phyloP scores from a whole-genome alignment of 257 asterid genomes.

The Solanum bulbocastanum region DNA sequence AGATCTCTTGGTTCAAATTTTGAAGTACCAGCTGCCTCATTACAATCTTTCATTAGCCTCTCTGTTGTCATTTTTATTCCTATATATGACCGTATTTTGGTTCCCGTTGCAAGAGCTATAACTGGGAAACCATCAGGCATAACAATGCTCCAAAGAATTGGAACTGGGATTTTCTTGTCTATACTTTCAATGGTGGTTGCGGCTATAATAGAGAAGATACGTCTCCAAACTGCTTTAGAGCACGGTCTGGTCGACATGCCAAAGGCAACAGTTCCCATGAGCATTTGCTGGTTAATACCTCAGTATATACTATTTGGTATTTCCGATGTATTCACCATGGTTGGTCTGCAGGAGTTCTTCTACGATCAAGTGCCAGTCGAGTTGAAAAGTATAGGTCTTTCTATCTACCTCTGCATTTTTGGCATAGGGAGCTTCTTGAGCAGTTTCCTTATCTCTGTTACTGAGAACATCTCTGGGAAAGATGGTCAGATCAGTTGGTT shows the following conservation, averaged over 20 bases:
- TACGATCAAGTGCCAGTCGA: constrained; percentile 52
- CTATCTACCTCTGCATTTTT: constrained; percentile 41
- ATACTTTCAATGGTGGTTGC: constrained; percentile 38
- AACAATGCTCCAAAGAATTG: constrained; percentile 53
- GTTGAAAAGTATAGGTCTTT: constrained; percentile 43
- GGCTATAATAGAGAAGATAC: constrained; percentile 47
- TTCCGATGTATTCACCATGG: constrained; percentile 35
- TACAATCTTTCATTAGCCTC: constrained; percentile 34
- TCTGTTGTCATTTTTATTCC: constrained; percentile 46
- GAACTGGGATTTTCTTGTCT: constrained; percentile 40
- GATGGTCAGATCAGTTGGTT: constrained; percentile 25
- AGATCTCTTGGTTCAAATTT: constrained; percentile 34
- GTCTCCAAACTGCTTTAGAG: constrained; percentile 35
- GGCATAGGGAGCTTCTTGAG: constrained; percentile 58
- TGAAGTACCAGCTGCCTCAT: constrained; percentile 54
- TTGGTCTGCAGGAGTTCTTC: constrained; percentile 66
- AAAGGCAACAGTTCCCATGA: constrained; percentile 37
- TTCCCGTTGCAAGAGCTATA: constrained; percentile 31
- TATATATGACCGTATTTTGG: constrained; percentile 40
- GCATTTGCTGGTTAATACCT: constrained; percentile 54
- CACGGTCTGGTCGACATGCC: constrained; percentile 35
- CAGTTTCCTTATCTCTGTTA: constrained; percentile 39
- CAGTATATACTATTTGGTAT: constrained; percentile 42
- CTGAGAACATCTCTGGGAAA: constrained; percentile 13
- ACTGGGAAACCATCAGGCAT: constrained; percentile 45